Base-by-base conservation (phyloP, 2,329 filamentous ascomycete species). In the Cercospora sp. region DNA sequence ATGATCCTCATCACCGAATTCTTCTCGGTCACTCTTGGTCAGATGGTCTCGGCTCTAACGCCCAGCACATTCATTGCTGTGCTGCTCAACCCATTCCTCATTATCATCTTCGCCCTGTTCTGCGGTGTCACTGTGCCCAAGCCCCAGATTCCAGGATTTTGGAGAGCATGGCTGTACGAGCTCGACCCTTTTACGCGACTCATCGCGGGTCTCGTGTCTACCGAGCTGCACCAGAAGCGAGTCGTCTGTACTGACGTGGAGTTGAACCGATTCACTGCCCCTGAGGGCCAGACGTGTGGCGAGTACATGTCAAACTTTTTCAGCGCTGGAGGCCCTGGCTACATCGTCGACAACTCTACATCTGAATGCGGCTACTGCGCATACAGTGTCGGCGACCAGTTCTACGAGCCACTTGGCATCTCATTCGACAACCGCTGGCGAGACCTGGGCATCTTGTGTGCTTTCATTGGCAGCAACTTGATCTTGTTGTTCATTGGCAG, bases 91-190 rank as follows among this genome's bases (percentile, higher is more conserved):
- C 93, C 93, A 0, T 91, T 94, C 77, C 82, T 95, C 77, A 89
- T 93, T 79, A 91, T 95, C 78, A 88, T 90, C 67, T 94, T 96
- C 76, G 86, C 90, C 1, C 85, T 96, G 26, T 96, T 97, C 87
- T 96, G 92, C 75, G 93, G 93, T 79, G 93, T 97, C 69, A 91
- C 91, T 0, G 91, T 96, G 61, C 90, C 93, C 0, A 87, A 89
- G 51, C 87, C 89, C 0, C 88, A 91, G 79, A 96, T 96, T 81
- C 90, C 91, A 1, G 82, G 81, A 1, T 93, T 93, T 81, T 95
- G 91, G 91, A 86, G 89, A 37, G 84, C 86, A 1, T 95, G 91
- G 92, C 84, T 95, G 7, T 94, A 94, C 82, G 84, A 94, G 79
- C 87, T 96, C 16, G 89, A 93, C 76, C 92, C 92, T 2, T 93